Evolutionary conservation across 225 moss, liverwort and hornwort species (phyloP).

Genomic region (Pseudoscleropodium purum): DNA sequence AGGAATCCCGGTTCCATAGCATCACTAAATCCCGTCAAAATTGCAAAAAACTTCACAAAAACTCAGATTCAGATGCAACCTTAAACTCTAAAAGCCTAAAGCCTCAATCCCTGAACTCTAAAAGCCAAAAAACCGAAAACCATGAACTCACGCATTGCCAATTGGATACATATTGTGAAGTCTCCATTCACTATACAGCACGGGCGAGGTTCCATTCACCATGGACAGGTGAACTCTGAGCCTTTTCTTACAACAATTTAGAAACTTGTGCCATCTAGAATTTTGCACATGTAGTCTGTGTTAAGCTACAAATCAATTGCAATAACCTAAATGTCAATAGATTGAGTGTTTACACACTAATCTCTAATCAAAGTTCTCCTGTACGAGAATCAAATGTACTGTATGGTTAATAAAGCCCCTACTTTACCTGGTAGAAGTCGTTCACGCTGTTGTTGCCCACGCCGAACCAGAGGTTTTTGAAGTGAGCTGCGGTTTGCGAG

Average conservation of each 20-base stretch:
- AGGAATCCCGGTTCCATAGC: too few species aligned
- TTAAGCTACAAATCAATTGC: not conserved
- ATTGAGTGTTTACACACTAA: not conserved
- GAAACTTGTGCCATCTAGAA: not conserved
- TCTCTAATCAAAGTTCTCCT: not conserved
- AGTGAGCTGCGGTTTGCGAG: constrained; percentile 10
- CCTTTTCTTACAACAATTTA: not conserved
- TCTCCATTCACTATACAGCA: not conserved
- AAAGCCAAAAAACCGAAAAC: not conserved
- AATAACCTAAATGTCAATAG: not conserved
- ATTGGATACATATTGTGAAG: not conserved
- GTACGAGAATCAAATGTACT: not conserved
- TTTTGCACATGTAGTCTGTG: not conserved
- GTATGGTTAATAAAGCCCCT: not conserved
- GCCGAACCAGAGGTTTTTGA: constrained; percentile 25
- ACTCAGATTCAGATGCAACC: not conserved
- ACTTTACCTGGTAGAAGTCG: constrained; percentile 16
- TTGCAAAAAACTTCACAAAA: not conserved
- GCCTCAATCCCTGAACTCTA: too few species aligned
- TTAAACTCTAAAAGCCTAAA: not conserved
- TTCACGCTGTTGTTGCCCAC: constrained; percentile 28
- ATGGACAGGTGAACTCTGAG: not conserved
- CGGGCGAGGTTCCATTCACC: not conserved
- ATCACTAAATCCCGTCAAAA: not conserved
- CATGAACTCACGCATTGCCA: not conserved